Evolutionary conservation across 2,329 filamentous ascomycete genomes (phyloP), one percentile per base, ranked within the genome.

Genomic region (Pseudopithomyces maydicus): DNA sequence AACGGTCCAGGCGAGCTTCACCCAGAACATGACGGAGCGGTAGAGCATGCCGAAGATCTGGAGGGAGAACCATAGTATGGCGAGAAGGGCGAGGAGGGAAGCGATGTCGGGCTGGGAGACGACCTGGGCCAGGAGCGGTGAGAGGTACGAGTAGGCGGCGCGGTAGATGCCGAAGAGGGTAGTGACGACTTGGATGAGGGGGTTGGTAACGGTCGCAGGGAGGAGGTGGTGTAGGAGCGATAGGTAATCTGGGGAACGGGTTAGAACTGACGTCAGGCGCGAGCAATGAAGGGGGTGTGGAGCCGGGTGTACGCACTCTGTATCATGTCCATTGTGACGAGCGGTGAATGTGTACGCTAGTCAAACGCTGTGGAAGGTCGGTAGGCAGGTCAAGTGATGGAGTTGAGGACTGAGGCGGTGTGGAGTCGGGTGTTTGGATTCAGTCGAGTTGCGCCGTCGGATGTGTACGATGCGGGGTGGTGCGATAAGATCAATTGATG

Each of bases 21-120:
- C 85, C 86, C 91, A 92, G 79, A 88, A 96, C 70, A 92, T 79
- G 56, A 96, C 81, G 19, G 91, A 78, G 58, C 91, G 85, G 59
- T 88, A 86, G 17, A 92, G 79, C 79, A 90, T 89, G 72, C 88
- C 84, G 62, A 88, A 78, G 41, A 95, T 80, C 62, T 85, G 84
- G 57, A 88, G 76, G 12, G 81, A 82, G 55, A 93, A 73, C 70
- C 92, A 80, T 50, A 94, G 75, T 54, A 87, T 77, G 29, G 87
- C 64, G 43, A 88, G 76, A 3, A 90, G 78, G 8, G 88, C 67
- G 14, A 81, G 79, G 50, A 89, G 76, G 10, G 83, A 79, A 45
- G 83, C 74, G 54, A 82, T 73, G 67, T 82, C 80, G 50, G 79
- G 79, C 56, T 74, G 64, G 0, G 69, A 68, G 19, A 66, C 54